Evolutionary conservation across 1,284 basidiomycete genomes (phyloP).

Genomic region (Cryptococcus depauperatus): DNA sequence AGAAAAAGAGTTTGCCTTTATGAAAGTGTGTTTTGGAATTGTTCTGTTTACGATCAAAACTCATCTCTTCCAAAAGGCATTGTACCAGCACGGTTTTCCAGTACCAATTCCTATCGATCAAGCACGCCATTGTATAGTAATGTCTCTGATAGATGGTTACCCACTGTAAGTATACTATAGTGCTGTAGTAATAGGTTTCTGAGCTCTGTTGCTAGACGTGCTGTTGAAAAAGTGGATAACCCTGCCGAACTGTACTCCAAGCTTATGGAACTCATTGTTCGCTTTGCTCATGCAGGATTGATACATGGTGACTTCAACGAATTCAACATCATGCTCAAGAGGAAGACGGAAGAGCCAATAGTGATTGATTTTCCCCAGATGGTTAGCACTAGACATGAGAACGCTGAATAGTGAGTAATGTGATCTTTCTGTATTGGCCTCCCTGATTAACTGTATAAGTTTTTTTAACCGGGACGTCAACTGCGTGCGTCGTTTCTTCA

Average conservation of each 20-base stretch:
- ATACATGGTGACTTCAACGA: conserved; percentile 99
- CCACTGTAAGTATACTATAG: conserved; percentile 59
- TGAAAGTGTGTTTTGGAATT: conserved; percentile 61
- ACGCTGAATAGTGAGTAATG: conserved; percentile 80
- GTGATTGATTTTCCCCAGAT: conserved; percentile 96
- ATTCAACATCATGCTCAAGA: conserved; percentile 92
- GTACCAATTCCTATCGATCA: conserved; percentile 92
- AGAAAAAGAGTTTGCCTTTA: conserved; percentile 96
- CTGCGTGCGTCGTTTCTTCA: conserved; percentile 91
- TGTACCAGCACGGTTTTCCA: conserved; percentile 89
- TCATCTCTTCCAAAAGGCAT: conserved; percentile 52
- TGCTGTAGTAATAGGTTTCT: conserved; percentile 2
- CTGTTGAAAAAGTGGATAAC: conserved; percentile 71
- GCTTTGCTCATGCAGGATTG: conserved; percentile 82
- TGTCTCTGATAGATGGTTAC: conserved; percentile 92
- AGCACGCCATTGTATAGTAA: conserved; percentile 86
- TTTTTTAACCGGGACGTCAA: conserved; percentile 98
- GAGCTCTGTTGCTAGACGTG: conserved; percentile 55
- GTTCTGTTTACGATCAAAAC: neutral
- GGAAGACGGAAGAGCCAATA: conserved; percentile 71
- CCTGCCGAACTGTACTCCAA: conserved; percentile 84
- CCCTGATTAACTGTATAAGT: conserved; percentile 50
- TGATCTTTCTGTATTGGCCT: neutral
- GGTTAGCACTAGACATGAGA: conserved; percentile 93
- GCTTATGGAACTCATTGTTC: conserved; percentile 93